A percentile compares a stretch with the other conserved stretches of the same genome.
Conservation (phyloP, 2,329 filamentous ascomycete species). For the Stachybotrys chlorohalonatus region DNA sequence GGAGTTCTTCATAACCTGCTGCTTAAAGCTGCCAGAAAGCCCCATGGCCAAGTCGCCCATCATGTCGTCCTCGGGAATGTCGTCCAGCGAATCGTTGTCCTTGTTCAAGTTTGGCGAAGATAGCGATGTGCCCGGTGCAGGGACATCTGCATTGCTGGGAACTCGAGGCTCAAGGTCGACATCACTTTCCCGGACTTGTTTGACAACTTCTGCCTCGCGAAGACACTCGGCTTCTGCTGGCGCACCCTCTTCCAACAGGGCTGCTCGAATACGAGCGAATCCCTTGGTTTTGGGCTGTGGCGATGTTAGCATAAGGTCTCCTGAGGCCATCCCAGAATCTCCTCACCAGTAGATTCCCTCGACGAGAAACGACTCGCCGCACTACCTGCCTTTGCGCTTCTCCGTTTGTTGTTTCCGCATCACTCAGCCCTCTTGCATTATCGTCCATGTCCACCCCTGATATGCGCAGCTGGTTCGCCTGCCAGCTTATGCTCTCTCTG, state of each 20-base stretch:
- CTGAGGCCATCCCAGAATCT: neutral
- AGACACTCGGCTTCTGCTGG: constrained; percentile 83
- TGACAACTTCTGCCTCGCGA: constrained; percentile 89
- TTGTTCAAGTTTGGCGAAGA: constrained; percentile 58
- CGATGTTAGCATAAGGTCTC: constrained; percentile 14
- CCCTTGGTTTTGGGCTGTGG: constrained; percentile 86
- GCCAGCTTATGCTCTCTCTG: constrained; percentile 82
- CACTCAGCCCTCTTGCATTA: constrained; percentile 58
- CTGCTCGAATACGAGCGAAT: constrained; percentile 86
- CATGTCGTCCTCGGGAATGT: constrained; percentile 60
- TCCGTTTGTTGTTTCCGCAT: constrained; percentile 36
- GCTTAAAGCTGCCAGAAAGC: constrained; percentile 62
- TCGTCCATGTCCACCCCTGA: constrained; percentile 62
- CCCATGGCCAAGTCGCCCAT: constrained; percentile 45
- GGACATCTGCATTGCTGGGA: constrained; percentile 30
- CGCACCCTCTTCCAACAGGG: constrained; percentile 76
- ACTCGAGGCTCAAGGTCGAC: constrained; percentile 46
- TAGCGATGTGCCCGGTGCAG: constrained; percentile 46
- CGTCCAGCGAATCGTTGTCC: constrained; percentile 57
- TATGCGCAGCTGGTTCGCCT: constrained; percentile 81
- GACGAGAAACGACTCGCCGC: constrained; percentile 70
- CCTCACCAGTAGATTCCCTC: constrained; percentile 75
- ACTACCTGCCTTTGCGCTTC: constrained; percentile 67
- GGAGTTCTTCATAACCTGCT: constrained; percentile 62
- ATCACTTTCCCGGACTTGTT: constrained; percentile 88